A percentile compares a stretch with the other conserved stretches of the same genome.
Evolutionary conservation across 805 yeast species (phyloP).

Genomic region (Yamadazyma phyllophila): DNA sequence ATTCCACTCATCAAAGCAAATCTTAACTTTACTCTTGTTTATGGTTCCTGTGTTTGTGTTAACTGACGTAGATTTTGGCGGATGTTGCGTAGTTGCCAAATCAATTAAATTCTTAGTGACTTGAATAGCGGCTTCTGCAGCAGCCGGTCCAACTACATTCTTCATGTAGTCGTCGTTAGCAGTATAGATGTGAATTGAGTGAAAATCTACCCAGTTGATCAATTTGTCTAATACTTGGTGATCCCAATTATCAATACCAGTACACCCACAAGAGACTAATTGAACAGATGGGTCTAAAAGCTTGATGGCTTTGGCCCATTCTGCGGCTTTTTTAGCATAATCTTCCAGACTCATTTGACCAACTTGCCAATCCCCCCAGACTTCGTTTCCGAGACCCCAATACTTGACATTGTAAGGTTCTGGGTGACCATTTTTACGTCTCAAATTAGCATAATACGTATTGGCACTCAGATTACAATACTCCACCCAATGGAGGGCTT

Average conservation of each 20-base stretch:
- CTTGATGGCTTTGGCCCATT: conserved; percentile 36
- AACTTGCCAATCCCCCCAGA: conserved; percentile 37
- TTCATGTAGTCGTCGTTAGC: conserved; percentile 21
- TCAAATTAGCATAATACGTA: conserved; percentile 32
- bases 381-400: conserved; percentile 37
- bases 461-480: conserved; percentile 29
- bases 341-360: conserved; percentile 29
- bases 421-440: conserved; percentile 31
- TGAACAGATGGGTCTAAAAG: conserved; percentile 25
- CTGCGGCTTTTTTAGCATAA: conserved; percentile 24
- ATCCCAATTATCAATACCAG: conserved; percentile 30
- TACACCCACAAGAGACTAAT: conserved; percentile 28
- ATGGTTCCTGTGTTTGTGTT: not conserved
- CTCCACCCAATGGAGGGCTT: conserved; percentile 34
- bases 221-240: conserved; percentile 22
- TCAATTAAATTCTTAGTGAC: conserved; percentile 24
- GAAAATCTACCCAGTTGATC: conserved; percentile 23
- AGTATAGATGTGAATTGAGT: conserved; percentile 33
- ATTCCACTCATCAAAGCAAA: conserved; percentile 36
- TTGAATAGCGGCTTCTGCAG: conserved; percentile 31
- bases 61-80: conserved; percentile 12
- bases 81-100: conserved; percentile 23
- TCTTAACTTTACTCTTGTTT: conserved; percentile 18
- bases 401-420: conserved; percentile 34
- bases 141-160: conserved; percentile 27